Conservation (phyloP, 192 early-diverging fungal species). For the Coemansia asiatica region DNA sequence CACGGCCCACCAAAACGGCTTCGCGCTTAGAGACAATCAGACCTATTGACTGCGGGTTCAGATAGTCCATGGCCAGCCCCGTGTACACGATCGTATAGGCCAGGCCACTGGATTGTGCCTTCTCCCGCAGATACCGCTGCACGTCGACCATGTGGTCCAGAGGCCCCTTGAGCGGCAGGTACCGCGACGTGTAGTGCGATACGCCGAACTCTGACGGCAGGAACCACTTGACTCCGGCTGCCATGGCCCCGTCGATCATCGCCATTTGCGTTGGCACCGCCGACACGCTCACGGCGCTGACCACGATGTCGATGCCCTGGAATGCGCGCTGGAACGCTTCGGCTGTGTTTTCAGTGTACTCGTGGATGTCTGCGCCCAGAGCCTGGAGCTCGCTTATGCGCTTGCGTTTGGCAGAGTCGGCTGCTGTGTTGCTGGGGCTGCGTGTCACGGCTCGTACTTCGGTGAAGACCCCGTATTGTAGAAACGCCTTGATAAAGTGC, state of each 20-base stretch:
- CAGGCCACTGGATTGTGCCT: constrained; percentile 17
- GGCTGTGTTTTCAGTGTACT: constrained; percentile 8
- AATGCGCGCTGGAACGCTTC: constrained; percentile 24
- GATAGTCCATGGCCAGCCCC: constrained; percentile 46
- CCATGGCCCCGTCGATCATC: constrained; percentile 45
- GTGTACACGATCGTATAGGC: constrained; percentile 45
- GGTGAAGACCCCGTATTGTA: constrained; percentile 16
- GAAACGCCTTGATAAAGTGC: constrained; percentile 30
- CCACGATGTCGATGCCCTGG: constrained; percentile 25
- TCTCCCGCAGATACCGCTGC: constrained; percentile 17
- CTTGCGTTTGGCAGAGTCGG: constrained; percentile 19
- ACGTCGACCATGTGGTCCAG: constrained; percentile 34
- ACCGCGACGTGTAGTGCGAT: constrained; percentile 22
- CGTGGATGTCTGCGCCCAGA: constrained; percentile 24
- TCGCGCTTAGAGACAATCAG: constrained; percentile 19
- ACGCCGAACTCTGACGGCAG: constrained; percentile 52
- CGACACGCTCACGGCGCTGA: constrained; percentile 33
- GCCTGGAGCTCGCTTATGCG: constrained; percentile 16
- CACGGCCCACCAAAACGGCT: constrained; percentile 47
- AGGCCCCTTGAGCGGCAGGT: constrained; percentile 43
- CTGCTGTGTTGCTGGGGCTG: background rate
- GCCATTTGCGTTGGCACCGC: constrained; percentile 26
- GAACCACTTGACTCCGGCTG: constrained; percentile 46
- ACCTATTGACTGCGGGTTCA: constrained; percentile 37
- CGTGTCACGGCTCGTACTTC: constrained; percentile 41